These are phyloP conservation scores for Calocybe cyanea DNA, from an alignment of 768 basidiomycete genomes.

Conservation along the genomic window DNA sequence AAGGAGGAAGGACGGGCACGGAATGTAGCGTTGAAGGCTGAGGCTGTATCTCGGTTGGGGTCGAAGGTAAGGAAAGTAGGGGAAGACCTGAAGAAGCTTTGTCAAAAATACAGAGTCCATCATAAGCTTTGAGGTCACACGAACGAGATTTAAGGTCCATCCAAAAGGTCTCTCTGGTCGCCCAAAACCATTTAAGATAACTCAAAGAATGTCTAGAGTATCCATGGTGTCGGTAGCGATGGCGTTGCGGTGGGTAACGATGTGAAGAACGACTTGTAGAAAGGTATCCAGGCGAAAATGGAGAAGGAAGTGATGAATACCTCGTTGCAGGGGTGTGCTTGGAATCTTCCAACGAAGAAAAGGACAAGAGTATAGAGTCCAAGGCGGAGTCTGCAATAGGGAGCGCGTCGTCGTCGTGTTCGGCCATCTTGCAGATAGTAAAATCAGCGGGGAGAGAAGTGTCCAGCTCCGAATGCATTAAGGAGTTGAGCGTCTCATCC, in stretches of 20 bases:
- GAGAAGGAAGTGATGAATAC: constrained; percentile 35
- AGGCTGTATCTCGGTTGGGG: constrained; percentile 16
- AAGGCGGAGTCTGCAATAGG: constrained; percentile 11
- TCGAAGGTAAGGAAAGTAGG: constrained; percentile 4
- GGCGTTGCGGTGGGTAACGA: constrained; percentile 29
- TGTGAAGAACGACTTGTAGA: constrained; percentile 10
- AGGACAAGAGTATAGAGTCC: constrained; percentile 14
- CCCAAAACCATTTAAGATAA: constrained; percentile 64
- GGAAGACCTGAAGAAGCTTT: constrained; percentile 14
- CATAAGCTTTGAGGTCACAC: constrained; percentile 23
- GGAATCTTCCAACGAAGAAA: constrained; percentile 12
- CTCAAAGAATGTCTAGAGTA: constrained; percentile 57
- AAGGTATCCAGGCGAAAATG: constrained; percentile 29
- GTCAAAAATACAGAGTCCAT: constrained; percentile 21
- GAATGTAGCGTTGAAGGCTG: constrained; percentile 8
- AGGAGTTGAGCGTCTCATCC: constrained; percentile 18
- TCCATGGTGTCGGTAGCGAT: constrained; percentile 53
- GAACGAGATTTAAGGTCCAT: constrained; percentile 28
- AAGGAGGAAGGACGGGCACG: constrained; percentile 24
- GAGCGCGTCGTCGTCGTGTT: constrained; percentile 18
- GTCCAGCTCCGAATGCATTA: constrained; percentile 19
- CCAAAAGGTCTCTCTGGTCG: constrained; percentile 50
- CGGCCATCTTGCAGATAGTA: constrained; percentile 19
- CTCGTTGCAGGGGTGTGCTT: constrained; percentile 24
- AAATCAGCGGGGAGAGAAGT: constrained; percentile 21